Base-by-base conservation (phyloP, 192 early-diverging fungal species). In the Chytriomyces confervae region DNA sequence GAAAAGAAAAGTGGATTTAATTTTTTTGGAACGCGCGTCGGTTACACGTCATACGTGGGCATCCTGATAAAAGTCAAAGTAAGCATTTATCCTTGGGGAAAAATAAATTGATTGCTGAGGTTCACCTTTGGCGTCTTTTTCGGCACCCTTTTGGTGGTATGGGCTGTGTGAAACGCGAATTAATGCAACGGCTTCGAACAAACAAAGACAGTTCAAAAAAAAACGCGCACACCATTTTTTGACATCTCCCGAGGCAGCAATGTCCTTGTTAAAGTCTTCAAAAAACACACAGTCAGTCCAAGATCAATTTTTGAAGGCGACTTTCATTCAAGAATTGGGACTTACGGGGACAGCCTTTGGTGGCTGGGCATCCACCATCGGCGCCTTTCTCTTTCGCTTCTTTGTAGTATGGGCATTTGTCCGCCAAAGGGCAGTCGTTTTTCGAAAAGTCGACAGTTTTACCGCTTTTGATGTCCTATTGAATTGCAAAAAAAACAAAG, bases 401-500 rank as follows among this genome's bases (percentile, higher is more conserved):
- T 7, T 73, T 70, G 73, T 84, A 84, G 68, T 84, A 84, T 8
- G 82, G 82, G 68, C 82, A 84, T 62, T 84, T 84, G 18, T 74
- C 73, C 6, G 76, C 79, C 50, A 84, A 61, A 10, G 82, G 82
- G 67, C 82, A 84, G n/a, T 80, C 60, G 27, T 51, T 61, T 18
- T 72, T 63, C 36, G 10, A 44, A 20, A 78, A 79, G 49, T 84
- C 79, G 8, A 81, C 79, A 4, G 57, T 51, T 53, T 78, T 79
- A 11, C 79, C 82, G 23, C 73, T 77, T 49, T 84, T 84, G 61
- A 84, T 61, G 48, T 79, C 79, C 76, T 80, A 46, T 18, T 57
- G 11, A 57, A 18, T 20, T 57, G 13, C 53, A 53, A 57, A 11
- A 57, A 57, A 20, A 57, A 57, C 0, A 57, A 18, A 57, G 53